A percentile compares a stretch with the other conserved stretches of the same genome.
These are phyloP conservation scores for Pythium grandisporangium DNA, from an alignment of 352 stramenopile species.

Conservation along the genomic window DNA sequence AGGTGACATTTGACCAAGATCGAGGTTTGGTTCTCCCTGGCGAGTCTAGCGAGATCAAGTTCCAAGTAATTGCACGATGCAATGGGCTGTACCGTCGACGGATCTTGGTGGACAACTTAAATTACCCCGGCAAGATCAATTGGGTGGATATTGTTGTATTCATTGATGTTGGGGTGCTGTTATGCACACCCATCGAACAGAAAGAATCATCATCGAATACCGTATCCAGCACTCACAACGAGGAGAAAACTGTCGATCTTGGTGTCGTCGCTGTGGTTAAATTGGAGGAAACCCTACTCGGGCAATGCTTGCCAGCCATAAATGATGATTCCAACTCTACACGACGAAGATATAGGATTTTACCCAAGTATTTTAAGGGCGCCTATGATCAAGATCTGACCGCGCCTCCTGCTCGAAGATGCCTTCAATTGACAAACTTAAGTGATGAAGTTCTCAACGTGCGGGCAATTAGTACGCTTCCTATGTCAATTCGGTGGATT, in stretches of 20 bases:
- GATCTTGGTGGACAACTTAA: slow-evolving; percentile 77
- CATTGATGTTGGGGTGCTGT: slow-evolving; percentile 61
- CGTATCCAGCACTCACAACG: too few relatives aligned
- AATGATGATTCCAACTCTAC: too few relatives aligned
- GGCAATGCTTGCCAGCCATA: too few relatives aligned
- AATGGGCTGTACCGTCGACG: slow-evolving; percentile 72
- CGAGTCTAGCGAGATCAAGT: slow-evolving; percentile 42
- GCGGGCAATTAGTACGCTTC: slow-evolving; percentile 63
- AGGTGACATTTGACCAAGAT: slow-evolving; percentile 55
- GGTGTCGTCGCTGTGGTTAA: slow-evolving; percentile 63
- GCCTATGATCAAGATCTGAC: too few relatives aligned
- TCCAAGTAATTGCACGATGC: slow-evolving; percentile 53
- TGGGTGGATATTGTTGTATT: slow-evolving; percentile 75
- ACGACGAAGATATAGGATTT: too few relatives aligned
- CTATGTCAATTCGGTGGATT: slow-evolving; percentile 52
- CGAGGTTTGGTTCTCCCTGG: slow-evolving; percentile 64
- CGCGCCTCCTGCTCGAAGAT: too few relatives aligned
- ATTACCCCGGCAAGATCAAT: slow-evolving; percentile 75
- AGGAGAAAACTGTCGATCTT: slow-evolving; percentile 43
- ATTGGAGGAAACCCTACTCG: slow-evolving; percentile 60
- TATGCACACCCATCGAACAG: too few relatives aligned
- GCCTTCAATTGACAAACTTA: slow-evolving; percentile 69
- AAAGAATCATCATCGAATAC: too few relatives aligned
- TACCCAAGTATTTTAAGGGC: too few relatives aligned
- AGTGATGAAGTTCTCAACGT: slow-evolving; percentile 39